Percentiles rank a stretch among this genome's conserved stretches.
phyloP scores from a whole-genome alignment of 176 grass and related monocot genomes.

The Avena eriantha region DNA sequence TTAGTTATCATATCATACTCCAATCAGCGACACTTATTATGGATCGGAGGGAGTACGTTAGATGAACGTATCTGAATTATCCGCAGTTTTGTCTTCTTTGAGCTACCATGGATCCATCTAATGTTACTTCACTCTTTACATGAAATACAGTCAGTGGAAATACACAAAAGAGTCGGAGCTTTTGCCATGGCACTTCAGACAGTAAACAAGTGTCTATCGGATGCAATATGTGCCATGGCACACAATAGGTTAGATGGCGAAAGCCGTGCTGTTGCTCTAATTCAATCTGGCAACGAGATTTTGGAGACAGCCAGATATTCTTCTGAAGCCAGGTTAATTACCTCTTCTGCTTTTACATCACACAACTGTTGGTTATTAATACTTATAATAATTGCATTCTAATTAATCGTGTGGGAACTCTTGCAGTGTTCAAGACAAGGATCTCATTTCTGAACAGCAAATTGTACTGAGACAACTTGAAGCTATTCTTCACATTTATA shows the following conservation, averaged over 20 bases:
- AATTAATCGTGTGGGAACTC: slow-evolving; percentile 33
- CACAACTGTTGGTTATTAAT: slow-evolving; percentile 28
- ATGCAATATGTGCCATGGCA: slow-evolving; percentile 86
- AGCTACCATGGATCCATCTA: slow-evolving; percentile 39
- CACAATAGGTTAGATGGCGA: slow-evolving; percentile 76
- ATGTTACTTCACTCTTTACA: slow-evolving; percentile 35
- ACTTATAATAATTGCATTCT: slow-evolving; percentile 8
- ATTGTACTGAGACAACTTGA: slow-evolving; percentile 82
- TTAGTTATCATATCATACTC: slow-evolving; percentile 9
- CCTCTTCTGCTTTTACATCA: slow-evolving; percentile 22
- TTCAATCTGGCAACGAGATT: slow-evolving; percentile 91
- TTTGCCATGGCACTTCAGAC: slow-evolving; percentile 94
- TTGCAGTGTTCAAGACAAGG: slow-evolving; percentile 81
- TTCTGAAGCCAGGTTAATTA: slow-evolving; percentile 79
- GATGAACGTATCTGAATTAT: slow-evolving; percentile 1
- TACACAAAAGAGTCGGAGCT: slow-evolving; percentile 90
- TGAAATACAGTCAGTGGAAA: slow-evolving; percentile 75
- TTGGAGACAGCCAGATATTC: slow-evolving; percentile 80
- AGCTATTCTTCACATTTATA: slow-evolving; percentile 77
- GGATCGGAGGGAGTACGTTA: no score
- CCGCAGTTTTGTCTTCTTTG: neutral
- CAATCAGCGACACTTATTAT: no score
- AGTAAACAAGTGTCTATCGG: slow-evolving; percentile 94
- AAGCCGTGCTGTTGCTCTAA: slow-evolving; percentile 72
- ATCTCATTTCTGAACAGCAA: slow-evolving; percentile 83